These are phyloP conservation scores for Terfezia claveryi DNA, from an alignment of 495 filamentous ascomycete genomes.

Conservation along the genomic window DNA sequence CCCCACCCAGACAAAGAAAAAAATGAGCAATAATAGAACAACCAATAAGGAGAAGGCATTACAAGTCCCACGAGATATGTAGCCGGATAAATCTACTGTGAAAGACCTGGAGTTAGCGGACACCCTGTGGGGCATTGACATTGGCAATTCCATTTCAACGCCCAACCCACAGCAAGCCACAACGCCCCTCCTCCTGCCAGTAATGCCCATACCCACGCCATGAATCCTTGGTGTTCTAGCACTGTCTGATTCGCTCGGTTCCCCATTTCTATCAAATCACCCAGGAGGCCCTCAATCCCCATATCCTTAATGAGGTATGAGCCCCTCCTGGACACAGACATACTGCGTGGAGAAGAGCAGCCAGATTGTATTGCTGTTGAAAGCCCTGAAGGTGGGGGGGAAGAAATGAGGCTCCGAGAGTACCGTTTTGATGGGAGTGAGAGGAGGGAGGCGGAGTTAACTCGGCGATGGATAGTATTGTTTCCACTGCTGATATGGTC, in stretches of 20 bases:
- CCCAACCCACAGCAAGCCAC: not conserved
- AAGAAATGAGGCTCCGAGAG: not conserved
- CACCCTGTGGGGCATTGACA: not conserved
- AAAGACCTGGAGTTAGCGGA: no score
- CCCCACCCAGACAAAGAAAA: no score
- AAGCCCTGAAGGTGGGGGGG: not conserved
- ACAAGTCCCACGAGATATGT: no score
- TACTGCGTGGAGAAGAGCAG: not conserved
- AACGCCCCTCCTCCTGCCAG: not conserved
- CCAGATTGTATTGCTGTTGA: no score
- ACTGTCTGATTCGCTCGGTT: not conserved
- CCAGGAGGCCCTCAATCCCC: not conserved
- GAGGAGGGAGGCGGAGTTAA: not conserved
- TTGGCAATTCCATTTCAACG: not conserved
- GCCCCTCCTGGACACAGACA: not conserved
- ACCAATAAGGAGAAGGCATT: no score
- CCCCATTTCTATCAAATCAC: not conserved
- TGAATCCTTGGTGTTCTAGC: not conserved
- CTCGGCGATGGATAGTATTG: not conserved
- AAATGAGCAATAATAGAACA: no score
- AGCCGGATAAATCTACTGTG: no score
- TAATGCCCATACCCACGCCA: not conserved
- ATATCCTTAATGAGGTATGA: not conserved
- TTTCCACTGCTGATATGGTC: not conserved
- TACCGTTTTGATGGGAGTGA: not conserved